These are phyloP conservation scores for Dactylella cylindrospora DNA, from an alignment of 2,329 filamentous ascomycete genomes.

Conservation along the genomic window DNA sequence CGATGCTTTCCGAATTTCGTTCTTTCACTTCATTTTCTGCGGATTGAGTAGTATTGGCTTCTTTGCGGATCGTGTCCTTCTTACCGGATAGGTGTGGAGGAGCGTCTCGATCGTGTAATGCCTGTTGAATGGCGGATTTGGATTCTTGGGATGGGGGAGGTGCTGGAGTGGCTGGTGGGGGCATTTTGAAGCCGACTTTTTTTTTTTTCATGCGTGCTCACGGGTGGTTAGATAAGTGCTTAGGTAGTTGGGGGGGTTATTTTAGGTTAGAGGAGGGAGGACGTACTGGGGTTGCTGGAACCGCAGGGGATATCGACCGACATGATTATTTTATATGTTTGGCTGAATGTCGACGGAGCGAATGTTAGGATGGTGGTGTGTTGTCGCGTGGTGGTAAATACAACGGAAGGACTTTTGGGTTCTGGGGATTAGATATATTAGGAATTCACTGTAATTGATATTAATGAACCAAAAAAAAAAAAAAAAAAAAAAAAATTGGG, in stretches of 20 bases:
- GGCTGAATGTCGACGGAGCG: no score
- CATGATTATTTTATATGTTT: conserved; percentile 2
- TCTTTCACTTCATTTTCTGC: neutral
- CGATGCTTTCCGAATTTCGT: neutral
- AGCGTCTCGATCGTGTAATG: conserved; percentile 10
- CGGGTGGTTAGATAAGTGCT: no score
- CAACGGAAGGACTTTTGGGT: no score
- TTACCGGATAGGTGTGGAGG: conserved; percentile 12
- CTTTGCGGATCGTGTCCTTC: neutral
- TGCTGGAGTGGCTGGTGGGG: conserved; percentile 1
- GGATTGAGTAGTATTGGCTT: neutral
- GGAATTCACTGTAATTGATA: no score
- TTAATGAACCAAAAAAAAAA: no score
- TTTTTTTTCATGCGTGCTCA: no score
- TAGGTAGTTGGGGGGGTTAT: no score
- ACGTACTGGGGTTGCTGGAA: conserved; percentile 32
- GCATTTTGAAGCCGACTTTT: conserved; percentile 38
- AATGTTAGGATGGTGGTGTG: no score
- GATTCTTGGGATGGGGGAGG: conserved; percentile 16
- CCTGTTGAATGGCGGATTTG: conserved; percentile 21
- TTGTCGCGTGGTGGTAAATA: no score
- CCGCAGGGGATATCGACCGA: conserved; percentile 33
- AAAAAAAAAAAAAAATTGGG: no score
- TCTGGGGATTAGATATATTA: no score
- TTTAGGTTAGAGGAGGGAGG: neutral